phyloP scores from a whole-genome alignment of 2,329 filamentous ascomycete species.

The Arthrobotrys entomopaga region DNA sequence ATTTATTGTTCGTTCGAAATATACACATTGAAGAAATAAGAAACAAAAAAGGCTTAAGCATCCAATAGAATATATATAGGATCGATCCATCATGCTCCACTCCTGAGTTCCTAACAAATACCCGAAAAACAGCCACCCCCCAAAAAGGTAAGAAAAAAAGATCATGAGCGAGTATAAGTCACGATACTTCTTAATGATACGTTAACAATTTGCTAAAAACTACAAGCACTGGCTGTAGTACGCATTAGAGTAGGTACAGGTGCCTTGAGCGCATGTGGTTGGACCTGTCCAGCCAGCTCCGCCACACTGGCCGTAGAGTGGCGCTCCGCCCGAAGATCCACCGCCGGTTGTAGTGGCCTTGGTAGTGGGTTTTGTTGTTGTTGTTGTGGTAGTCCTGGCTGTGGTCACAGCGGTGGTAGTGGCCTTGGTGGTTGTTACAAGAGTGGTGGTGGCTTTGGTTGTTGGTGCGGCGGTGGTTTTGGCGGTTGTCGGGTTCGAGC shows the following conservation, averaged over 20 bases:
- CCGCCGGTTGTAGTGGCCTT: neutral
- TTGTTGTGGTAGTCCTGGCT: slow-evolving; percentile 42
- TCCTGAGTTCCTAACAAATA: too few relatives aligned
- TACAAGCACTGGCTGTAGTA: slow-evolving; percentile 46
- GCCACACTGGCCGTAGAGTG: slow-evolving; percentile 50
- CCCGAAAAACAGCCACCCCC: too few relatives aligned
- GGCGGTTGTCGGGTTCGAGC: slow-evolving; percentile 9
- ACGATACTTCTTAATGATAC: neutral
- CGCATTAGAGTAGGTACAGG: slow-evolving; percentile 14
- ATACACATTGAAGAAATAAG: too few relatives aligned
- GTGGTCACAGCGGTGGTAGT: slow-evolving; percentile 27
- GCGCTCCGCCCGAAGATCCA: slow-evolving; percentile 13
- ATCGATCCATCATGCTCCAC: too few relatives aligned
- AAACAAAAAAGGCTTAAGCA: too few relatives aligned
- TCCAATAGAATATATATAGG: too few relatives aligned
- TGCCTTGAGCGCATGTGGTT: slow-evolving; percentile 51
- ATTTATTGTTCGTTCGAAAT: too few relatives aligned
- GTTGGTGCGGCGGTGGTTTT: slow-evolving; percentile 10
- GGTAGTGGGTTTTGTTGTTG: slow-evolving; percentile 51
- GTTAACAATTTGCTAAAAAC: neutral
- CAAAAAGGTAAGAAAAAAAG: too few relatives aligned
- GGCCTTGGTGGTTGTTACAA: slow-evolving; percentile 16
- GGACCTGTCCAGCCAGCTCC: slow-evolving; percentile 48
- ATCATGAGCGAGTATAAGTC: too few relatives aligned
- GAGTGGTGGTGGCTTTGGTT: slow-evolving; percentile 11